Conservation (phyloP, 108 stramenopile genomes). For the Nitzschia sp. region DNA sequence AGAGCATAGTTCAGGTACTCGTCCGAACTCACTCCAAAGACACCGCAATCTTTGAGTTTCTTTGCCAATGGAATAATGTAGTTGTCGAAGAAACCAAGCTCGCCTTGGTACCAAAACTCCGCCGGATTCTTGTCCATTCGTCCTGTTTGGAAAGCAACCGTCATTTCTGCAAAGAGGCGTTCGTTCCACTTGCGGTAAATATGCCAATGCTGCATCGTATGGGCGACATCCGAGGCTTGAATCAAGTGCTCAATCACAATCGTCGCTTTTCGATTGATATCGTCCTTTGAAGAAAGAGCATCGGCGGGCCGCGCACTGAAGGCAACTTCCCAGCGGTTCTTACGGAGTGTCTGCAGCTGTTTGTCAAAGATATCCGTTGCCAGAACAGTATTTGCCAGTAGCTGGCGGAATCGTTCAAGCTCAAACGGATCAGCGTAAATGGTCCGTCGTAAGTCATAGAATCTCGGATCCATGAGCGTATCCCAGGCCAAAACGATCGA, state of each 20-base stretch:
- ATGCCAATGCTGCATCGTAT: constrained; percentile 61
- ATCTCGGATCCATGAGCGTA: constrained; percentile 30
- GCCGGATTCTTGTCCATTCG: constrained; percentile 10
- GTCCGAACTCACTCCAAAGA: constrained; percentile 16
- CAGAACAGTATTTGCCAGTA: constrained; percentile 36
- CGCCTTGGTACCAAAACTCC: constrained; percentile 5
- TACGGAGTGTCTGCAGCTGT: constrained; percentile 2
- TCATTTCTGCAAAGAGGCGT: constrained; percentile 30
- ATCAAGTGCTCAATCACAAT: constrained; percentile 54
- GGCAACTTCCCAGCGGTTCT: constrained; percentile 23
- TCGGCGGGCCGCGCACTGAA: not conserved
- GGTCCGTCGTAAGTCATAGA: constrained; percentile 12
- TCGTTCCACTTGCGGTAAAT: constrained; percentile 55
- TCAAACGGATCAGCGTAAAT: constrained; percentile 32
- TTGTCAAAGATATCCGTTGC: constrained; percentile 41
- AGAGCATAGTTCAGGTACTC: constrained; percentile 24
- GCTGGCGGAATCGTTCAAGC: constrained; percentile 38
- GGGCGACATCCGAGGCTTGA: constrained; percentile 57
- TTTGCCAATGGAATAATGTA: constrained; percentile 22
- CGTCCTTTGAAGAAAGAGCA: not conserved
- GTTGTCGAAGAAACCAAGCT: constrained; percentile 22
- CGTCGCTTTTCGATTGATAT: constrained; percentile 30
- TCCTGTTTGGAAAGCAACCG: not conserved
- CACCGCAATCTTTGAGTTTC: constrained; percentile 18
- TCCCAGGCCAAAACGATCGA: constrained; percentile 40